Evolutionary conservation across 2,329 filamentous ascomycete genomes (phyloP).

Genomic region (Aspergillus latus): DNA sequence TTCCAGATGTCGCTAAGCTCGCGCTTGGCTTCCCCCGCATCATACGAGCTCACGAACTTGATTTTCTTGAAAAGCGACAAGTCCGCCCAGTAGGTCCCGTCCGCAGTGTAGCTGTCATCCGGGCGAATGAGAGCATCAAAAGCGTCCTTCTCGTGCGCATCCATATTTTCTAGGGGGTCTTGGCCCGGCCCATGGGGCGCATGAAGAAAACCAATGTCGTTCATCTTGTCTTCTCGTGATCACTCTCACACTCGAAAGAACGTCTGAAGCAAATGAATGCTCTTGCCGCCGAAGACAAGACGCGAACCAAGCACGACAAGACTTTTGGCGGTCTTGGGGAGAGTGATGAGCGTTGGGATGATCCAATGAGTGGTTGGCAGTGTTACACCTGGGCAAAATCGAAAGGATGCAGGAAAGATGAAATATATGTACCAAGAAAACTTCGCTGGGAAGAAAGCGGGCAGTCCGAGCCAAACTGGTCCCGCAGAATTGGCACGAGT

Average conservation of each 20-base stretch:
- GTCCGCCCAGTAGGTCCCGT: slow-evolving; percentile 93
- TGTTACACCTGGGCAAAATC: neutral
- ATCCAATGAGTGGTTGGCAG: slow-evolving; percentile 17
- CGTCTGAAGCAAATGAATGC: slow-evolving; percentile 4
- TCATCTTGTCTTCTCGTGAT: neutral
- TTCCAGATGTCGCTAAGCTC: slow-evolving; percentile 68
- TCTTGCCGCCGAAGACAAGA: slow-evolving; percentile 16
- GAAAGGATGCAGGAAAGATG: slow-evolving; percentile 26
- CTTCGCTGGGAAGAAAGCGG: no score
- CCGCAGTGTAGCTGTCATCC: slow-evolving; percentile 78
- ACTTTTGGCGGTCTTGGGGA: slow-evolving; percentile 12
- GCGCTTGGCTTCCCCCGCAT: slow-evolving; percentile 65
- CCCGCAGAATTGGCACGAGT: no score
- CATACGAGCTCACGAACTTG: slow-evolving; percentile 72
- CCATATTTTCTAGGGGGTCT: slow-evolving; percentile 53
- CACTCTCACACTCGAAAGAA: neutral
- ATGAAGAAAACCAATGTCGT: slow-evolving; percentile 38
- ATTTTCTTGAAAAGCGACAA: slow-evolving; percentile 68
- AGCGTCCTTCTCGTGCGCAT: slow-evolving; percentile 57
- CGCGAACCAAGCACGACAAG: slow-evolving; percentile 9
- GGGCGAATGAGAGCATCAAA: slow-evolving; percentile 82
- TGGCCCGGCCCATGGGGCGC: slow-evolving; percentile 51
- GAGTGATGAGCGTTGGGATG: slow-evolving; percentile 6
- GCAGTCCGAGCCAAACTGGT: no score
- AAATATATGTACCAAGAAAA: neutral